These are phyloP conservation scores for Auricularia cornea DNA, from an alignment of 768 basidiomycete species.

Conservation along the genomic window DNA sequence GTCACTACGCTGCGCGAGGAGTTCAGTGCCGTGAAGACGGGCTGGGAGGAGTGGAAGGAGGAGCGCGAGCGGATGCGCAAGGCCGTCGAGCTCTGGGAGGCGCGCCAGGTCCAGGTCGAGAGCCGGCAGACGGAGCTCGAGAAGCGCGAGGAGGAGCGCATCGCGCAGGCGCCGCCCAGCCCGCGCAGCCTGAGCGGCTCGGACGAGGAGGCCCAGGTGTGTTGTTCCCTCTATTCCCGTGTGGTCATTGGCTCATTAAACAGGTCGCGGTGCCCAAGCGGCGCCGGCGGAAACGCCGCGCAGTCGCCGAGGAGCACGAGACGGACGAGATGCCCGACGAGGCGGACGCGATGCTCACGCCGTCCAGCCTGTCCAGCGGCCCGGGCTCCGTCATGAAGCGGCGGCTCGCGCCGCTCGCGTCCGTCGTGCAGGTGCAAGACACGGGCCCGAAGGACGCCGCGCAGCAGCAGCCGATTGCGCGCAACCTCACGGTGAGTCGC, in stretches of 20 bases:
- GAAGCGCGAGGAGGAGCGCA: background rate
- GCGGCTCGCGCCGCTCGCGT: background rate
- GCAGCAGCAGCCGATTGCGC: background rate
- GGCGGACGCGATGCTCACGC: background rate
- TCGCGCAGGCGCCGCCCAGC: background rate
- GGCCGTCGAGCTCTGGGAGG: background rate
- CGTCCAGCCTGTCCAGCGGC: background rate
- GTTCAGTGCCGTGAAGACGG: no score
- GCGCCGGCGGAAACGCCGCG: background rate
- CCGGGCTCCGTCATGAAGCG: background rate
- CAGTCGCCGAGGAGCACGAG: background rate
- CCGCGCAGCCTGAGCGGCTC: background rate
- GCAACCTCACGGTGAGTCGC: background rate
- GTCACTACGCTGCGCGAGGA: no score
- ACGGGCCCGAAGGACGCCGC: background rate
- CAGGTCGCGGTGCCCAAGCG: background rate
- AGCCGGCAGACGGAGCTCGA: background rate
- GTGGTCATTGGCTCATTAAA: background rate
- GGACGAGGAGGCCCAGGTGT: background rate
- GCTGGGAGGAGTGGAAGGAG: background rate
- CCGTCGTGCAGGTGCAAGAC: background rate
- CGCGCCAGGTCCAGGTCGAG: background rate
- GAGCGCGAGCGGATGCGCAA: background rate
- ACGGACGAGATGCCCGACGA: background rate
- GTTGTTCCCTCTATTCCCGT: background rate